These are phyloP conservation scores for Kitagawia praeruptora DNA, from an alignment of 129 eudicot species.

Conservation along the genomic window DNA sequence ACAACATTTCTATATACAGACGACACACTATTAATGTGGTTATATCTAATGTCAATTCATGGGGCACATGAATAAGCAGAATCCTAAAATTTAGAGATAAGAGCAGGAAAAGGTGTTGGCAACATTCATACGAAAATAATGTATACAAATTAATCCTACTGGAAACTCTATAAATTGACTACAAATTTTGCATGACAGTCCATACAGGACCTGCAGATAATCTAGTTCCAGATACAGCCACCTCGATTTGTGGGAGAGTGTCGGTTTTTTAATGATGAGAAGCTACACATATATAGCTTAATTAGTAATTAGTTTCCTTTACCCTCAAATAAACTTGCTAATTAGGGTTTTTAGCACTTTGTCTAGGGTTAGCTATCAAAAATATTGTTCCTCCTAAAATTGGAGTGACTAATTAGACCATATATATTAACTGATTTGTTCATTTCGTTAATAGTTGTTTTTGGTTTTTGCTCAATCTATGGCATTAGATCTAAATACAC, in stretches of 20 bases:
- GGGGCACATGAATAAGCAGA: slow-evolving; percentile 28
- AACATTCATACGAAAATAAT: neutral
- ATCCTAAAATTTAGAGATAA: slow-evolving; percentile 20
- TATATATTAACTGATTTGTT: too few relatives aligned
- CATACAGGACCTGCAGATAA: neutral
- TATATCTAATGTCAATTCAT: slow-evolving; percentile 18
- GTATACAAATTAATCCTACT: neutral
- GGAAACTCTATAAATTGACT: neutral
- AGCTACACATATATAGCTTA: neutral
- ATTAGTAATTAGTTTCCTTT: neutral
- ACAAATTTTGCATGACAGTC: neutral
- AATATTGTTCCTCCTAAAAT: neutral
- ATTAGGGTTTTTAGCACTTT: slow-evolving; percentile 20
- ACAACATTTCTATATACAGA: too few relatives aligned
- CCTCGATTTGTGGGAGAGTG: neutral
- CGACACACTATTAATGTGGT: neutral
- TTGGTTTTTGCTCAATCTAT: neutral
- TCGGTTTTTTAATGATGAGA: neutral
- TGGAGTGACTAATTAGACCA: neutral
- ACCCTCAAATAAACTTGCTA: neutral
- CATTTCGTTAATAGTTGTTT: neutral
- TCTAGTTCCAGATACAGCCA: neutral
- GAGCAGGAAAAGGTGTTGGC: neutral
- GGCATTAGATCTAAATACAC: neutral
- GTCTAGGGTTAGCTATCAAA: slow-evolving; percentile 18